phyloP scores from a whole-genome alignment of 805 yeast species.

The Teunomyces tritomae region DNA sequence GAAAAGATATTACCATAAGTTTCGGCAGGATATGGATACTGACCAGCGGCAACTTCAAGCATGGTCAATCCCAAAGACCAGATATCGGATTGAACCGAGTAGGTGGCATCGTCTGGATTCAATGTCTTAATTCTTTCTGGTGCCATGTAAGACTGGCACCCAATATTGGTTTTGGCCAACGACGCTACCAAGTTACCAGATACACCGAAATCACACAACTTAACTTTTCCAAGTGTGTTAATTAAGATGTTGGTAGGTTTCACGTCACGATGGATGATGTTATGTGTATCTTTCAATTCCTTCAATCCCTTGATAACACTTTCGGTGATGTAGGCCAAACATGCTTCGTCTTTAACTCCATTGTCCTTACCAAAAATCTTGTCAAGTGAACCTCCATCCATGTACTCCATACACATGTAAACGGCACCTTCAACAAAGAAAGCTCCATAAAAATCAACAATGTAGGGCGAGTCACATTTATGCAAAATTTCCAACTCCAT shows the following conservation, averaged over 20 bases:
- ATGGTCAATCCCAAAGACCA: conserved; percentile 92
- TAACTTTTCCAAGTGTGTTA: conserved; percentile 79
- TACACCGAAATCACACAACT: conserved; percentile 94
- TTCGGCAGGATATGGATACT: conserved; percentile 96
- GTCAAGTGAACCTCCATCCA: conserved; percentile 96
- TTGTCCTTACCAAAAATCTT: conserved; percentile 70
- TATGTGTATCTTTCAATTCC: conserved; percentile 83
- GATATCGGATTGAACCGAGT: conserved; percentile 90
- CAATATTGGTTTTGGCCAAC: conserved; percentile 90
- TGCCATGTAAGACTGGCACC: conserved; percentile 98
- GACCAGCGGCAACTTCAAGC: conserved; percentile 84
- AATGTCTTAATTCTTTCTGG: conserved; percentile 87
- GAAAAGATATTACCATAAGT: conserved; percentile 86
- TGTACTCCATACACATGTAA: conserved; percentile 95
- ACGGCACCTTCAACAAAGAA: conserved; percentile 97
- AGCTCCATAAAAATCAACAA: conserved; percentile 96
- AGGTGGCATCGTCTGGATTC: conserved; percentile 73
- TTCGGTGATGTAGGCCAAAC: conserved; percentile 75
- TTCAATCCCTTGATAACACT: conserved; percentile 78
- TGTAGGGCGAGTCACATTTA: conserved; percentile 83
- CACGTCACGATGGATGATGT: conserved; percentile 93
- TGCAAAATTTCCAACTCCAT: conserved; percentile 96
- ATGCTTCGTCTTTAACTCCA: conserved; percentile 65
- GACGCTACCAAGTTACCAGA: conserved; percentile 94
- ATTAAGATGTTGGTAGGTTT: conserved; percentile 93